Percentiles rank a stretch among this genome's conserved stretches.
Conservation (phyloP, 305 asterid genomes). For the Solanum hybrid region DNA sequence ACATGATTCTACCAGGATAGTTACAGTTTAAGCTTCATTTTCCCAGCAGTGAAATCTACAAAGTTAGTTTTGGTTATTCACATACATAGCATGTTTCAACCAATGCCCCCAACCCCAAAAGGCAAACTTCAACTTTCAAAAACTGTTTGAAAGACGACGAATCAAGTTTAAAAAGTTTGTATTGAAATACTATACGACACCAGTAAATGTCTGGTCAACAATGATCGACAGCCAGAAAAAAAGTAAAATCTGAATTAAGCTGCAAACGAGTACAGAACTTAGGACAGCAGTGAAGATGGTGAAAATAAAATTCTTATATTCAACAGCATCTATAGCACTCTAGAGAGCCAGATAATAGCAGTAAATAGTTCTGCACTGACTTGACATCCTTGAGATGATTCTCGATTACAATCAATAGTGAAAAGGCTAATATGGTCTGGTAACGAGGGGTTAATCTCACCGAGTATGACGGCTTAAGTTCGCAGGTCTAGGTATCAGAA, state of each 20-base stretch:
- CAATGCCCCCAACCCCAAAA: neutral
- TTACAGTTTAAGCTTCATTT: neutral
- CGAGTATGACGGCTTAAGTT: neutral
- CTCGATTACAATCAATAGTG: neutral
- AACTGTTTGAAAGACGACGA: neutral
- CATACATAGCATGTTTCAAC: neutral
- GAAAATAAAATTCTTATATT: neutral
- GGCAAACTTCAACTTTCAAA: neutral
- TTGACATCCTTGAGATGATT: neutral
- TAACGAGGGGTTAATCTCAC: neutral
- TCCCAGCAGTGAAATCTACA: neutral
- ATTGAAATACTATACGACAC: neutral
- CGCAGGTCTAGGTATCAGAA: neutral
- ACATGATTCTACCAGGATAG: neutral
- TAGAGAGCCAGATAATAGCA: neutral
- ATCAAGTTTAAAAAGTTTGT: neutral
- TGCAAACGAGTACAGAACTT: neutral
- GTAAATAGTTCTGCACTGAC: neutral
- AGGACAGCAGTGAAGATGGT: neutral
- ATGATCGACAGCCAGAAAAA: neutral
- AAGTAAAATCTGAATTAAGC: neutral
- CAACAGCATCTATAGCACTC: neutral
- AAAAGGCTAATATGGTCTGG: neutral
- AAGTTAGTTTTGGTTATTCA: neutral
- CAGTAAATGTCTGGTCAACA: neutral